Conservation (phyloP, 108 stramenopile genomes). For the Cyclotella sp. region DNA sequence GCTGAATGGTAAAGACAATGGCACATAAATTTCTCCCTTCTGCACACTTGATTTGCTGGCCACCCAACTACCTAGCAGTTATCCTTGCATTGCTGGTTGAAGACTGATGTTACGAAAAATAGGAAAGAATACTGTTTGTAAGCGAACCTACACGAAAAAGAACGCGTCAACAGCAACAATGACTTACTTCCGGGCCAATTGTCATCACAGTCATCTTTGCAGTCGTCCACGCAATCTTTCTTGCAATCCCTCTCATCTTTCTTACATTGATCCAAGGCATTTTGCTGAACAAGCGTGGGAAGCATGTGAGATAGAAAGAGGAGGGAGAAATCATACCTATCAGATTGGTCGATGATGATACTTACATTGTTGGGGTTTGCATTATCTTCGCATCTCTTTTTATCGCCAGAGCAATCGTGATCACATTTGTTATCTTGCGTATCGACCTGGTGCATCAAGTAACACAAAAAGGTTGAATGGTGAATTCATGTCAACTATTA, state of each 20-base stretch:
- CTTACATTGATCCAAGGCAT: neutral
- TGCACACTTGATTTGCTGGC: no score
- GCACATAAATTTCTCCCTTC: no score
- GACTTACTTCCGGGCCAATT: conserved; percentile 1
- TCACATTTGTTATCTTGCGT: neutral
- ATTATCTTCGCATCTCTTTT: neutral
- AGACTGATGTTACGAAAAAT: no score
- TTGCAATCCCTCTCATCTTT: conserved; percentile 3
- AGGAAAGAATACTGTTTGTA: no score
- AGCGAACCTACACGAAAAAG: no score
- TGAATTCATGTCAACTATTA: neutral
- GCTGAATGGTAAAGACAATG: no score
- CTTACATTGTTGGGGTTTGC: neutral
- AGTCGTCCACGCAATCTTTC: neutral
- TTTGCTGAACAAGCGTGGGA: neutral
- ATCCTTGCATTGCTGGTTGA: no score
- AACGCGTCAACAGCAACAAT: neutral
- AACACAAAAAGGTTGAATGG: neutral
- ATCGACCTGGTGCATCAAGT: neutral
- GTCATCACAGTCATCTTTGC: neutral
- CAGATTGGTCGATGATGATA: neutral
- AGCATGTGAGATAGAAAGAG: neutral
- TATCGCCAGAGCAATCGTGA: neutral
- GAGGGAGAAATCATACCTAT: no score
- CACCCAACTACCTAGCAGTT: no score